Evolutionary conservation across 202 grass and related monocot genomes (phyloP), one percentile per base, ranked within the genome.

Genomic region (Bolboschoenoplectus hybrid): DNA sequence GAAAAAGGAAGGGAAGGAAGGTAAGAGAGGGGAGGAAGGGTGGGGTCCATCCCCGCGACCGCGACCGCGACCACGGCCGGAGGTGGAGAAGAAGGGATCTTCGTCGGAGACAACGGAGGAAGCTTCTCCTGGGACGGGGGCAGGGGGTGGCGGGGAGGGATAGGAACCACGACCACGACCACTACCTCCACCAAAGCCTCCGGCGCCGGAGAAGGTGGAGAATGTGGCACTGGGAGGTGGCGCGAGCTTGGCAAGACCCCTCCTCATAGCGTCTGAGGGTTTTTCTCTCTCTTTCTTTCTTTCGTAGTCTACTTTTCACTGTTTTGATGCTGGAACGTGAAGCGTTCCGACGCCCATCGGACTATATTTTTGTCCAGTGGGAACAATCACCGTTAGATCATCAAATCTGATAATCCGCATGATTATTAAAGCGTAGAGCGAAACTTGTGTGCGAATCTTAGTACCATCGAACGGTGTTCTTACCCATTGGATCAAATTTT

Each of bases 151-250:
- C 26, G 26, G 26, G 3, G 88, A 64, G 40, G 66, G 78, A 16
- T 83, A 85, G 17, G 81, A 56, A 7, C 90, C 91, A 44, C 86
- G 85, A 2, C 92, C 94, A 11, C 93, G 85, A 1, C 92, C 89
- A 3, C 87, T 58, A 3, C 91, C 91, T 2, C 89, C 4, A 16
- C 92, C 87, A 4, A 68, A 88, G 0, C 87, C 88, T 32, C 81
- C 86, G 0, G 89, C 82, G 34, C 66, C 79, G 34, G 89, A 87
- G 80, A 89, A 85, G 67, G 81, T 88, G 85, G 90, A 88, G 76
- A 92, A 92, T 69, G 86, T 89, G 11, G 83, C 86, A 56, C 67
- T 35, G 0, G 80, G 14, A 58, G 70, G 17, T 51, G 67, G 8
- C n/a, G 69, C 70, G 69, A 89, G 62, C 60, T 83, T 70, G 14